These are phyloP conservation scores for Nigrospora sphaerica DNA, from an alignment of 2,329 filamentous ascomycete species.

Conservation along the genomic window DNA sequence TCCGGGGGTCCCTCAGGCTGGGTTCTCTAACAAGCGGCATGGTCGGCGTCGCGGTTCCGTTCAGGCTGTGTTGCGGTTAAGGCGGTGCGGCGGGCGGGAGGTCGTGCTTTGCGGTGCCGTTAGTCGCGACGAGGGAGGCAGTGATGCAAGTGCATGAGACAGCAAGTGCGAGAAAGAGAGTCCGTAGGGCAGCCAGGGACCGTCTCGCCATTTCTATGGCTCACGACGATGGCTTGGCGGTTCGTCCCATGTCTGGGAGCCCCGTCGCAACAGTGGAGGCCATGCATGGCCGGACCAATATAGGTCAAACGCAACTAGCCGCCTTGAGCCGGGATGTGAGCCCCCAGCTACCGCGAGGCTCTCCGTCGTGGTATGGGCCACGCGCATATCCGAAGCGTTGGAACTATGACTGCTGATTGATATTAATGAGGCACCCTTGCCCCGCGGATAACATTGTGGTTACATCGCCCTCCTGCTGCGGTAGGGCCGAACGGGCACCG, in stretches of 20 bases:
- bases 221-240: not conserved
- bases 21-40: constrained; percentile 5
- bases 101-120: not conserved
- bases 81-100: not conserved
- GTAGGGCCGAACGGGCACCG: too few relatives aligned
- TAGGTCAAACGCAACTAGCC: too few relatives aligned
- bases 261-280: too few relatives aligned
- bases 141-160: not conserved
- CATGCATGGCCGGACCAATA: too few relatives aligned
- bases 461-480: too few relatives aligned
- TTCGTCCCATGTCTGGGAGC: not conserved
- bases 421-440: too few relatives aligned
- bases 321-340: too few relatives aligned
- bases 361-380: too few relatives aligned
- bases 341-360: too few relatives aligned
- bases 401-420: too few relatives aligned
- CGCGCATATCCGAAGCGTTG: too few relatives aligned
- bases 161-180: not conserved
- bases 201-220: not conserved
- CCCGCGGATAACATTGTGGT: too few relatives aligned
- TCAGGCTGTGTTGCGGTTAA: not conserved
- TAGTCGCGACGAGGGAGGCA: not conserved
- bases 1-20: constrained; percentile 3
- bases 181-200: not conserved
- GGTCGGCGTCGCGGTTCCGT: not conserved